Base-by-base conservation (phyloP, 2,329 filamentous ascomycete genomes). In the Botryotinia narcissicola region DNA sequence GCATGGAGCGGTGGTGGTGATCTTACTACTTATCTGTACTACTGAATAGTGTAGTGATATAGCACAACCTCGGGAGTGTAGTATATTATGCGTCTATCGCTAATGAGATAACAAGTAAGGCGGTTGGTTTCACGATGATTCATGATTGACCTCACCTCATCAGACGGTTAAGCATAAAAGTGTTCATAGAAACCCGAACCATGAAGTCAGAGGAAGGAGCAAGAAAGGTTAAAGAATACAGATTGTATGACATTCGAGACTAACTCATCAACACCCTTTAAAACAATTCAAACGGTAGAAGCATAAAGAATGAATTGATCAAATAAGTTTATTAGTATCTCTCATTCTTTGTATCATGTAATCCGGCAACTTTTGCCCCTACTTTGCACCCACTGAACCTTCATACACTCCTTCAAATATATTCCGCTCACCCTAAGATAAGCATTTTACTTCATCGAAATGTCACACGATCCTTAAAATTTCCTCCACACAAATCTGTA, bases 381-480 rank as follows among this genome's bases (percentile, higher is more conserved):
- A 29, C 51, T n/a, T 54, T 25, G 16, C n/a, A 54, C 12, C n/a
- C n/a, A 8, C 25, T 5, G 29, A 29, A 18, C 6, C 51, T 29
- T 54, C 14, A 8, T 18, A 18, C 14, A 14, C 14, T 7, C 8
- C 48, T 51, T 51, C 48, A 29, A 29, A 14, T 16, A 18, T 57
- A 18, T 18, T 29, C n/a, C 14, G 51, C 51, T 4, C 2, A 29
- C n/a, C 25, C 51, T 57, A 9, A 3, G 14, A 57, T 29, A 29
- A 18, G 2, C 6, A 8, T 18, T 32, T 18, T 6, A 18, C 6
- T 32, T 57, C n/a, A 57, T 57, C 51, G 22, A 54, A 54, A 68
- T 68, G 64, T 68, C 18, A 68, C 64, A 68, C 48, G 35, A 68
- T 68, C 35, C 46, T 68, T 14, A 42, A 9, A 18, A 68, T 68